Evolutionary conservation across 75 land plant genomes (phyloP), one percentile per base, ranked within the genome.

Genomic region (Pinus tabuliformis): DNA sequence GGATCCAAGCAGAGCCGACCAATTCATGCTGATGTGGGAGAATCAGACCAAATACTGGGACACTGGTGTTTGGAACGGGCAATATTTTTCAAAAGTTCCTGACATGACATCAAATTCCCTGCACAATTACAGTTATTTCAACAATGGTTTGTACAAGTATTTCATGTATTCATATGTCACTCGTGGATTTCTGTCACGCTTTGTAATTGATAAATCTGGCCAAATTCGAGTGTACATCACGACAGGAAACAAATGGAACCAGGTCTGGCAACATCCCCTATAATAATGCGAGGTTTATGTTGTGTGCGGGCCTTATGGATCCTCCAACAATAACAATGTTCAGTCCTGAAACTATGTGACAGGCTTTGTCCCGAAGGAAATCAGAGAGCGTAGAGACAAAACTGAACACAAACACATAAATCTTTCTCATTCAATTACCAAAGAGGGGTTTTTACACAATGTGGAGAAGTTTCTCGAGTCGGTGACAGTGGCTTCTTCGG

Each of bases 61-160:
- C 2, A 74, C 75, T 30, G 83, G 84, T 11, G 49, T 56, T 5
- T 83, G 84, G 83, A 82, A 52, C 18, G 81, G 81, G 45, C 6
- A 72, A 2, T 30, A 18, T 6, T 85, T 82, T 24, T 6, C 57
- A 3, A 22, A 21, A 6, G 74, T 79, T 1, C 87, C 84, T 1
- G 76, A 59, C 24, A 62, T 75, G 74, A 58, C 71, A 4, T 6
- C 15, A 3, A 70, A 22, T 3, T 60, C 15, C 21, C 11, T 33
- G 0, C 79, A 75, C 78, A 76, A 72, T 30, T 80, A 73, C 39
- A 74, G 24, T 65, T 84, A 73, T 56, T 42, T 36, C 24, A 26
- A 39, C 15, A 74, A 36, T 33, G 70, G 64, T 26, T 26, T 28
- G 2, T 14, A 22, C 58, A 73, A 39, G 16, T 73, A 64, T 52